A percentile compares a stretch with the other conserved stretches of the same genome.
phyloP scores from a whole-genome alignment of 2,329 filamentous ascomycete species.

The Colletotrichum falcatum region DNA sequence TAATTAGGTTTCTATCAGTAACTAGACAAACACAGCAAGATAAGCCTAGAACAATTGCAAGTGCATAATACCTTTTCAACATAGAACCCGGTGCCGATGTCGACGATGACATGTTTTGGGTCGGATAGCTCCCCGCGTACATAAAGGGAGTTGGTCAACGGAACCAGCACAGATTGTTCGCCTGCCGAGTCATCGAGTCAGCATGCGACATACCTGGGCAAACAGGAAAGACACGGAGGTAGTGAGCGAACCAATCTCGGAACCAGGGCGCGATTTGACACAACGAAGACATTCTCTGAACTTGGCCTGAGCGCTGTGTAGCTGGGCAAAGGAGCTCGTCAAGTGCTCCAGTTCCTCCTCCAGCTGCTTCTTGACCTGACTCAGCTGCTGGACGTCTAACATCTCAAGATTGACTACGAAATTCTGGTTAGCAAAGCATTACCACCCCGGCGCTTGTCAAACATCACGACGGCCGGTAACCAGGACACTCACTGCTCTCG shows the following conservation, averaged over 20 bases:
- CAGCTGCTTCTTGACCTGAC: slow-evolving; percentile 93
- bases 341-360: slow-evolving; percentile 97
- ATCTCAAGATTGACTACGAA: slow-evolving; percentile 73
- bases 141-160: slow-evolving; percentile 93
- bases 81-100: slow-evolving; percentile 94
- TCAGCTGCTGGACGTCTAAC: slow-evolving; percentile 87
- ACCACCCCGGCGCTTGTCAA: no score
- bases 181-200: slow-evolving; percentile 17
- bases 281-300: slow-evolving; percentile 91
- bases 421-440: slow-evolving; percentile 2
- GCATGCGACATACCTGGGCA: neutral
- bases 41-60: neutral
- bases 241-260: slow-evolving; percentile 47
- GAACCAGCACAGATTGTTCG: slow-evolving; percentile 79
- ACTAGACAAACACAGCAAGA: fast-evolving
- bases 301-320: slow-evolving; percentile 89
- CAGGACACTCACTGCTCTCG: slow-evolving; percentile 31
- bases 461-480: neutral
- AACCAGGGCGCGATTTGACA: slow-evolving; percentile 64
- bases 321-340: slow-evolving; percentile 87
- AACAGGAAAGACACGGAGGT: neutral
- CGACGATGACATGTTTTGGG: slow-evolving; percentile 84
- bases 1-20: neutral
- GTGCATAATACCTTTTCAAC: slow-evolving; percentile 82
- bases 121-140: slow-evolving; percentile 85